phyloP scores from a whole-genome alignment of 1,139 yeast species.

The Diutina mesorugosa region DNA sequence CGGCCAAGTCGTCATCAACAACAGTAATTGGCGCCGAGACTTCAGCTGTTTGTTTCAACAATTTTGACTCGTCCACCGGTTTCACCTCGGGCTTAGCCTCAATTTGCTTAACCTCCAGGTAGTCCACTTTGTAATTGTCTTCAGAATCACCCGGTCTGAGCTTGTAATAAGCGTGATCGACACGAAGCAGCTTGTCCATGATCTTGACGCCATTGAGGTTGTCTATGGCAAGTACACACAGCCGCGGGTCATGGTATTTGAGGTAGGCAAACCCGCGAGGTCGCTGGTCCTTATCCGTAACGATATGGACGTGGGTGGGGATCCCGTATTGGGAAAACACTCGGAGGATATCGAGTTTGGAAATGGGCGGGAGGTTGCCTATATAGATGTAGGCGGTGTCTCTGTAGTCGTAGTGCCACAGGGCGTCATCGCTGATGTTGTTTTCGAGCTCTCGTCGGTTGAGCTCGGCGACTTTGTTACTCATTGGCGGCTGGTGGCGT shows the following conservation, averaged over 20 bases:
- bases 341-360: slow-evolving; percentile 62
- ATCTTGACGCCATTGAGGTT: slow-evolving; percentile 66
- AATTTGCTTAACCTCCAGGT: slow-evolving; percentile 8
- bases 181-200: slow-evolving; percentile 44
- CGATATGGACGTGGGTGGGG: slow-evolving; percentile 65
- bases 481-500: background rate
- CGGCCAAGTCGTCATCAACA: slow-evolving; percentile 7
- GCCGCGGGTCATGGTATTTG: slow-evolving; percentile 71
- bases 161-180: slow-evolving; percentile 66
- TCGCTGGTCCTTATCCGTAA: slow-evolving; percentile 45
- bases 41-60: slow-evolving; percentile 1
- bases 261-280: slow-evolving; percentile 72
- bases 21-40: background rate
- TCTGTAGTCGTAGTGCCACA: slow-evolving; percentile 83
- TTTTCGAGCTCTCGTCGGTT: slow-evolving; percentile 55
- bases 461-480: slow-evolving; percentile 43
- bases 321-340: slow-evolving; percentile 86
- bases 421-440: slow-evolving; percentile 48
- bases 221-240: slow-evolving; percentile 80
- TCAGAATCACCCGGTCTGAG: slow-evolving; percentile 41
- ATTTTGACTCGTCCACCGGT: slow-evolving; percentile 5
- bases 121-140: slow-evolving; percentile 25
- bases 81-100: slow-evolving; percentile 7
- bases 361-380: slow-evolving; percentile 58
- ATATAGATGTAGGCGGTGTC: slow-evolving; percentile 51